phyloP scores from a whole-genome alignment of 139 green algal species.

The Nannochloris sp. region DNA sequence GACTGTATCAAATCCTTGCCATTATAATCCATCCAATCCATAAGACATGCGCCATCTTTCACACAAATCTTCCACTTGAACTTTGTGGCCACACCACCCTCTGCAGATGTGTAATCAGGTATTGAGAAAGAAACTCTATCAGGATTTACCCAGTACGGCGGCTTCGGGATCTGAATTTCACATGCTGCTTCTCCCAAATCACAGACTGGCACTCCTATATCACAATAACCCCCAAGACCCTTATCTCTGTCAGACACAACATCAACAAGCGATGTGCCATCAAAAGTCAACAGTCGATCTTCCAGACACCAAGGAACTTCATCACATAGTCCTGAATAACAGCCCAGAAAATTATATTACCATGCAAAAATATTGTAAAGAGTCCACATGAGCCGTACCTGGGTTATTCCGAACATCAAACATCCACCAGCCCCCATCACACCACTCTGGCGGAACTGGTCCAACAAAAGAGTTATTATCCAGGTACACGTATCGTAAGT shows the following conservation, averaged over 20 bases:
- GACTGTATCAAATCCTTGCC: slow-evolving; percentile 4
- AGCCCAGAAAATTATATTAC: background rate
- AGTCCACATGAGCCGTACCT: background rate
- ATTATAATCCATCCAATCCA: slow-evolving; percentile 21
- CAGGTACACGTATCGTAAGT: slow-evolving; percentile 1
- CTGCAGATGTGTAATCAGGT: slow-evolving; percentile 18
- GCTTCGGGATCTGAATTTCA: slow-evolving; percentile 16
- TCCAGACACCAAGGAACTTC: slow-evolving; percentile 27
- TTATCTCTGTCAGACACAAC: slow-evolving; percentile 7
- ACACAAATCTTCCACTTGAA: slow-evolving; percentile 42
- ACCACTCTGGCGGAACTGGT: slow-evolving; percentile 17
- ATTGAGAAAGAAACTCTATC: slow-evolving; percentile 31
- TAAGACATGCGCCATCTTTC: slow-evolving; percentile 24
- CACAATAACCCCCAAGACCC: slow-evolving; percentile 23
- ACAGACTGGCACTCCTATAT: slow-evolving; percentile 13
- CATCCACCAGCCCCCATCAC: slow-evolving; percentile 15
- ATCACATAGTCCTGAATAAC: slow-evolving; percentile 22
- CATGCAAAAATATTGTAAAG: background rate
- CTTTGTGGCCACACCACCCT: background rate
- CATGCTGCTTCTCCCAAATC: slow-evolving; percentile 11
- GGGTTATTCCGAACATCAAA: slow-evolving; percentile 24
- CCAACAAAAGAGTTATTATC: slow-evolving; percentile 6
- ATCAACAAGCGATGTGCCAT: slow-evolving; percentile 32
- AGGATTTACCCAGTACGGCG: slow-evolving; percentile 28
- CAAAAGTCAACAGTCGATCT: slow-evolving; percentile 11